Evolutionary conservation across 1,284 basidiomycete species (phyloP).

Genomic region (Ceratobasidium sp.): DNA sequence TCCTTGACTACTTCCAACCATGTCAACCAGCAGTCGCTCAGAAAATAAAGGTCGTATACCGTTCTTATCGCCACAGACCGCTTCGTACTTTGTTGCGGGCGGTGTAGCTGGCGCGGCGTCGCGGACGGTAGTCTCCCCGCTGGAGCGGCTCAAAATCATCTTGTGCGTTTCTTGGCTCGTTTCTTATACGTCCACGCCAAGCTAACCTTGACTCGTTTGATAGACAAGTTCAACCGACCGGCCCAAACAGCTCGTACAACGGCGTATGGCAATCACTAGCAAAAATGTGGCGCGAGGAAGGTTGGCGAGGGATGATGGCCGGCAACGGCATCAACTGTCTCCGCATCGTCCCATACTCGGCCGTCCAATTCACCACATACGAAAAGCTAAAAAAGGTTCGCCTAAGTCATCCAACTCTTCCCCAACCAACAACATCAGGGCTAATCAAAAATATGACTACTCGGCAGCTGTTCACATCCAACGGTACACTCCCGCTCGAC

Average conservation of each 20-base stretch:
- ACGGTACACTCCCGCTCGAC: constrained; percentile 81
- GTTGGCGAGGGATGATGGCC: constrained; percentile 92
- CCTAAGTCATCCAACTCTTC: constrained; percentile 10
- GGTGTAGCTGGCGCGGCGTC: constrained; percentile 87
- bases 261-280: constrained; percentile 86
- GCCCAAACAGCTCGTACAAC: constrained; percentile 75
- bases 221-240: constrained; percentile 83
- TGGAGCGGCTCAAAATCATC: constrained; percentile 95
- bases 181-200: not conserved
- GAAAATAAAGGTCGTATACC: constrained; percentile 31
- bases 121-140: constrained; percentile 90
- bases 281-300: constrained; percentile 94
- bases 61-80: constrained; percentile 64
- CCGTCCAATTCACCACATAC: constrained; percentile 92
- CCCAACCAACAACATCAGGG: constrained; percentile 43
- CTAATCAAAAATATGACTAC: constrained; percentile 50
- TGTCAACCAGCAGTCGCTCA: not conserved
- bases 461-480: constrained; percentile 73
- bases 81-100: constrained; percentile 80
- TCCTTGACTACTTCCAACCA: not conserved
- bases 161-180: constrained; percentile 70
- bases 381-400: constrained; percentile 88
- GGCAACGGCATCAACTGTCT: constrained; percentile 80
- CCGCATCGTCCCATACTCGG: constrained; percentile 84
- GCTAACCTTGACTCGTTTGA: not conserved